phyloP scores from a whole-genome alignment of 2,329 filamentous ascomycete species.

The Bipolaris gigantea region DNA sequence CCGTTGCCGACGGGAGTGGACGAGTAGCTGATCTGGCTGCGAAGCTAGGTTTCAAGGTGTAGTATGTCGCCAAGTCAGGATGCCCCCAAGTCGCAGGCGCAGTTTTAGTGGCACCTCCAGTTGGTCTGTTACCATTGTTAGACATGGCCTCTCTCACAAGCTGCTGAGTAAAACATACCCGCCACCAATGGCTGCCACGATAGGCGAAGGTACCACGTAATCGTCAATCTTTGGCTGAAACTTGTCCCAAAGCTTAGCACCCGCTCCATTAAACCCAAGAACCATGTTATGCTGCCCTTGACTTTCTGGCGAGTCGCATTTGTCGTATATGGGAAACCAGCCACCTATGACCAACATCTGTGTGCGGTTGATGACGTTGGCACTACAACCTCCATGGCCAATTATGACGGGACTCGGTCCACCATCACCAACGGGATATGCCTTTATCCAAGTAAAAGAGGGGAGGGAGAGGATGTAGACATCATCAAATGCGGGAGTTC shows the following conservation, averaged over 20 bases:
- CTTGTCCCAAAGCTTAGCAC: conserved; percentile 55
- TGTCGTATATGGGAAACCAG: conserved; percentile 50
- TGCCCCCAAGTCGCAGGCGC: conserved; percentile 56
- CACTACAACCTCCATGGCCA: conserved; percentile 59
- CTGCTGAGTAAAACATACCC: conserved; percentile 30
- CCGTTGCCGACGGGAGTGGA: conserved; percentile 36
- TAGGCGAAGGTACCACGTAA: conserved; percentile 58
- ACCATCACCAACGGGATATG: conserved; percentile 50
- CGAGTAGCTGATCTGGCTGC: conserved; percentile 57
- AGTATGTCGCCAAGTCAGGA: conserved; percentile 57
- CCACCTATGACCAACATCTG: conserved; percentile 69
- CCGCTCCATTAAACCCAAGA: conserved; percentile 53
- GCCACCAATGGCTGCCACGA: conserved; percentile 53
- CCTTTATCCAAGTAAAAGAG: conserved; percentile 65
- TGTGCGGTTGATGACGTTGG: conserved; percentile 58
- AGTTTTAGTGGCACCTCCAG: conserved; percentile 58
- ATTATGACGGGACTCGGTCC: conserved; percentile 37
- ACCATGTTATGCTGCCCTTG: conserved; percentile 62
- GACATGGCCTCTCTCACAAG: conserved; percentile 13
- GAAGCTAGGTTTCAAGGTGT: conserved; percentile 54
- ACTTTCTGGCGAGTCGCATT: conserved; percentile 57
- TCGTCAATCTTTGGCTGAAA: conserved; percentile 54
- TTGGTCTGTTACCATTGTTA: conserved; percentile 40
- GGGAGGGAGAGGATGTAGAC: conserved; percentile 65
- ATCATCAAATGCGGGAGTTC: conserved; percentile 61